Base-by-base conservation (phyloP, 257 asterid genomes). In the Solanum habrochaites region DNA sequence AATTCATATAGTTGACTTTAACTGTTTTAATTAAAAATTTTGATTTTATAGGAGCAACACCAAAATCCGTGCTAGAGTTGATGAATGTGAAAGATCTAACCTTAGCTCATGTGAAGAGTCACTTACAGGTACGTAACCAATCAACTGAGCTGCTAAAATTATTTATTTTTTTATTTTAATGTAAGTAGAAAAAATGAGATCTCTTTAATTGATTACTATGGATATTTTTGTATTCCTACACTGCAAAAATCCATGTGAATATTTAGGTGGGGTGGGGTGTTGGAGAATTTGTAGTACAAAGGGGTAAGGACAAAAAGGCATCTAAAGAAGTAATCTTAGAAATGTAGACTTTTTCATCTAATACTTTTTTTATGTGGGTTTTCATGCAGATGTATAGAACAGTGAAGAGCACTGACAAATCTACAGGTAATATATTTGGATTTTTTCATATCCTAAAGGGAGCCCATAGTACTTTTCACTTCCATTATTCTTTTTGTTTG, bases 301-400 rank as follows among this genome's bases (percentile, higher is more conserved):
- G 52, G 60, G 87, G 18, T 90, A 74, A 86, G 88, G 93, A 91
- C 98, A 91, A 91, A 91, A 90, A 49, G 92, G 95, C 94, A 89
- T 94, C 92, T 90, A 39, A 6, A 69, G 83, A 67, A 52, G 87
- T 85, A 91, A 88, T 90, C 88, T 90, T 87, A 37, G 67, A 69
- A 85, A 85, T 88, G 89, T 88, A 84, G 92, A 89, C 70, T 91
- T 89, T 71, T 73, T 83, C 70, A 37, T 20, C 47, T 85, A 78
- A 47, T 85, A 85, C n/a, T 32, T 86, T 27, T 27, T 84, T 75
- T 86, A 32, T 92, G 86, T 90, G 90, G 90, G 62, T 85, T 35
- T 90, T 89, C 93, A 89, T 92, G 96, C 98, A 96, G 98, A 96
- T 96, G 98, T 96, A 94, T 88, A 96, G 98, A 96, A 94, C 98